Conservation (phyloP, 257 asterid genomes). For the Dorcoceras hygrometricum region DNA sequence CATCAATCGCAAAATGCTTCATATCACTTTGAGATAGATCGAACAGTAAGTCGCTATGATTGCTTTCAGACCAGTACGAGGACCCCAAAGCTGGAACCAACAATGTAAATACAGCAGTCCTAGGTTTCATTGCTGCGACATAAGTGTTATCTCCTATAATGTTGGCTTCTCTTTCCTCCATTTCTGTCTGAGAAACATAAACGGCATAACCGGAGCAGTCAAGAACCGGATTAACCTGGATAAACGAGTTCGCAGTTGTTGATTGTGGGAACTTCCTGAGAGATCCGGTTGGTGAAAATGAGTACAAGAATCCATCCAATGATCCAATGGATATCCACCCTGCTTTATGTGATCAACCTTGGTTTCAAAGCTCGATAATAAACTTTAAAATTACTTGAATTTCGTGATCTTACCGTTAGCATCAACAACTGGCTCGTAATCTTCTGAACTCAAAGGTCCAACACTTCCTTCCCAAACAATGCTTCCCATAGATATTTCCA, state of each 20-base stretch:
- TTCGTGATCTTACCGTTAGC: slow-evolving; percentile 52
- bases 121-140: slow-evolving; percentile 75
- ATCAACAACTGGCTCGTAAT: slow-evolving; percentile 73
- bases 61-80: slow-evolving; percentile 50
- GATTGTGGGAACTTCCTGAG: slow-evolving; percentile 53
- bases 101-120: slow-evolving; percentile 42
- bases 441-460: slow-evolving; percentile 70
- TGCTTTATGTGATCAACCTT: slow-evolving; percentile 27
- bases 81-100: slow-evolving; percentile 67
- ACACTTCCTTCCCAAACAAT: slow-evolving; percentile 65
- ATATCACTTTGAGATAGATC: slow-evolving; percentile 63
- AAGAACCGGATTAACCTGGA: slow-evolving; percentile 69
- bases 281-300: slow-evolving; percentile 72
- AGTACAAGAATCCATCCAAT: slow-evolving; percentile 80
- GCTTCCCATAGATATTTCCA: slow-evolving; percentile 68
- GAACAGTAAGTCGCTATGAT: slow-evolving; percentile 60
- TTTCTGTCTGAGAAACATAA: slow-evolving; percentile 62
- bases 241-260: slow-evolving; percentile 41
- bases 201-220: slow-evolving; percentile 87
- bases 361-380: not conserved
- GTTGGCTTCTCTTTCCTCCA: slow-evolving; percentile 56
- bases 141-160: slow-evolving; percentile 51
- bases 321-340: slow-evolving; percentile 97
- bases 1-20: slow-evolving; percentile 63
- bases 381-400: not conserved